Conservation (phyloP, 345 rosid species). For the Boechera stricta region DNA sequence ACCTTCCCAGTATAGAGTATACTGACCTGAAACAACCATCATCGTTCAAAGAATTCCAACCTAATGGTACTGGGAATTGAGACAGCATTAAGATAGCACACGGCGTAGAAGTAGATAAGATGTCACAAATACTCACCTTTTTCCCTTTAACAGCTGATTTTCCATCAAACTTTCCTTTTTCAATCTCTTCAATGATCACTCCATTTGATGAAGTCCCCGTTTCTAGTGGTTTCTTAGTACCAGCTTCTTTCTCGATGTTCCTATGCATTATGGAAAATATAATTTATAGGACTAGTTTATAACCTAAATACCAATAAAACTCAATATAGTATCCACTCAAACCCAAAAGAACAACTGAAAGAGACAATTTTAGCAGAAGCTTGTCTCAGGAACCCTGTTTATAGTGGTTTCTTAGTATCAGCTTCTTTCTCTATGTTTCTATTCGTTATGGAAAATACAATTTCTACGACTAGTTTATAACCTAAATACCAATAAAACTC, state of each 20-base stretch:
- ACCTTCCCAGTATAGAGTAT: conserved; percentile 56
- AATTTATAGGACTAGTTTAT: conserved; percentile 3
- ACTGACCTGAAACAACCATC: conserved; percentile 52
- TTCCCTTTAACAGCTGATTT: conserved; percentile 57
- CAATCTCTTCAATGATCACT: conserved; percentile 54
- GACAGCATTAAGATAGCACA: conserved; percentile 15
- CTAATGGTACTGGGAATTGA: not conserved
- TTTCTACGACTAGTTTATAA: not conserved
- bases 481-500: not conserved
- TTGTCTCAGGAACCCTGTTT: not conserved
- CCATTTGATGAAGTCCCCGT: conserved; percentile 45
- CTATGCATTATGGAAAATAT: conserved; percentile 35
- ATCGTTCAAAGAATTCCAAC: not conserved
- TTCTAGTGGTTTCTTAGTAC: conserved; percentile 28
- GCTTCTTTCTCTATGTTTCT: conserved; percentile 30
- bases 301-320: not conserved
- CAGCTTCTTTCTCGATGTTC: conserved; percentile 31
- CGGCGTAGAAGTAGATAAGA: conserved; percentile 12
- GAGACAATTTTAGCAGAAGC: not conserved
- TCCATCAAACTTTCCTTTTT: conserved; percentile 52
- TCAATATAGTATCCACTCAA: conserved; percentile 7
- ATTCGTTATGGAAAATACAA: conserved; percentile 32
- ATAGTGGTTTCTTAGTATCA: conserved; percentile 33
- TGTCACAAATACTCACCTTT: conserved; percentile 46
- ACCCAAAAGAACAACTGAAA: not conserved